Conservation (phyloP, 1,139 yeast genomes). For the Lodderomyces theae region DNA sequence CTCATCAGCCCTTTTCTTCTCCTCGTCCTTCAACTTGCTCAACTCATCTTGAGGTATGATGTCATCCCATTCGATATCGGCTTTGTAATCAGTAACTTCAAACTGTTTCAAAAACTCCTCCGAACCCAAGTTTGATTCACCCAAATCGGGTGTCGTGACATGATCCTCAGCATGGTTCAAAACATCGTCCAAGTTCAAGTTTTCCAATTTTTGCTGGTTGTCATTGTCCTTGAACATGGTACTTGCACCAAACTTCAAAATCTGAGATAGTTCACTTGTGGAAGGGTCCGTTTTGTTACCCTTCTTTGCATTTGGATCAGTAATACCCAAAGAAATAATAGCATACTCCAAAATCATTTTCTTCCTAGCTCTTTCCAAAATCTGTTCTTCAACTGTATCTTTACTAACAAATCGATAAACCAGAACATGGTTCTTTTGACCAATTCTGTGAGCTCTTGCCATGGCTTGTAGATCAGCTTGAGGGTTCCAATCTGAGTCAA, state of each 20-base stretch:
- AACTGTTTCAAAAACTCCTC: conserved; percentile 96
- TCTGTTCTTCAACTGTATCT: conserved; percentile 97
- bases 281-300: conserved; percentile 62
- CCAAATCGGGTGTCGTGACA: conserved; percentile 91
- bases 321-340: conserved; percentile 90
- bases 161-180: conserved; percentile 97
- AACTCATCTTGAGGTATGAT: conserved; percentile 96
- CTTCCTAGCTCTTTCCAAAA: conserved; percentile 91
- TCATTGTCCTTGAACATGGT: conserved; percentile 94
- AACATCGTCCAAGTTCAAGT: conserved; percentile 92
- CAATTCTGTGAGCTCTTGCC: conserved; percentile 99
- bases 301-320: conserved; percentile 58
- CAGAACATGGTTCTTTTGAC: conserved; percentile 96
- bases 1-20: conserved; percentile 81
- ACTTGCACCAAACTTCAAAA: conserved; percentile 96
- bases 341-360: conserved; percentile 99
- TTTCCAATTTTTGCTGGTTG: conserved; percentile 92
- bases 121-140: conserved; percentile 95
- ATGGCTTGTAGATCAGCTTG: conserved; percentile 98
- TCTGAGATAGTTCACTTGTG: conserved; percentile 83
- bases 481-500: conserved; percentile 99
- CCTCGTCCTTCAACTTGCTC: conserved; percentile 85
- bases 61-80: conserved; percentile 99
- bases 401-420: conserved; percentile 95
- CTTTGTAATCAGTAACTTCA: conserved; percentile 97